phyloP scores from a whole-genome alignment of 2,329 filamentous ascomycete species.

The Clarireedia paspali region DNA sequence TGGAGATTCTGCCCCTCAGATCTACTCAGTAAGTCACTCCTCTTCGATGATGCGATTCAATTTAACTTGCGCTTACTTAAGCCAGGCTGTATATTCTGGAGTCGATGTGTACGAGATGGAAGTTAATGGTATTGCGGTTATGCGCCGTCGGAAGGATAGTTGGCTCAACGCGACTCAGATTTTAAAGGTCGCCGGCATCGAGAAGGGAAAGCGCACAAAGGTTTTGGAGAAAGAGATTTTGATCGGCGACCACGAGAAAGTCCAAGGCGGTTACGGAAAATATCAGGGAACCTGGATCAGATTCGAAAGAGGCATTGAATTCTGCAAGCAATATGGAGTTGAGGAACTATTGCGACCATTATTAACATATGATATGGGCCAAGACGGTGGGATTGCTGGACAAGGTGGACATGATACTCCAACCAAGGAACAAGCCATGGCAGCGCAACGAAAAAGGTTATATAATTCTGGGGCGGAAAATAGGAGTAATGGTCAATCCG shows the following conservation, averaged over 20 bases:
- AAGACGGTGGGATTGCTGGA: conserved; percentile 64
- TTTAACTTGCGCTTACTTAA: conserved; percentile 4
- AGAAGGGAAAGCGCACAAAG: conserved; percentile 96
- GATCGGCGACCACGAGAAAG: conserved; percentile 94
- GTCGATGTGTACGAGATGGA: conserved; percentile 99
- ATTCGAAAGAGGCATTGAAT: conserved; percentile 84
- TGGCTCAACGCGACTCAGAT: conserved; percentile 99
- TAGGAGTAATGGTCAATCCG: conserved; percentile 58
- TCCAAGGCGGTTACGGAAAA: conserved; percentile 96
- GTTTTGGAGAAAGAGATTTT: conserved; percentile 97
- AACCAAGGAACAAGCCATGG: conserved; percentile 98
- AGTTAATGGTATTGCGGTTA: conserved; percentile 84
- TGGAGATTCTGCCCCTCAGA: conserved; percentile 38
- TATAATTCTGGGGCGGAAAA: conserved; percentile 71
- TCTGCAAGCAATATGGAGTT: conserved; percentile 74
- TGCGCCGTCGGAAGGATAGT: conserved; percentile 89
- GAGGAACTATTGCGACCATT: conserved; percentile 69
- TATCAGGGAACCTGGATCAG: conserved; percentile 99
- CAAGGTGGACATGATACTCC: conserved; percentile 81
- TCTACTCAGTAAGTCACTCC: conserved; percentile 48
- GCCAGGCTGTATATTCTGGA: conserved; percentile 83
- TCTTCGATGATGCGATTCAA: conserved; percentile 8
- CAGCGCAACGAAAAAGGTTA: conserved; percentile 83
- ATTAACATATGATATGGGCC: conserved; percentile 72
- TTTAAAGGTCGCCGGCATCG: conserved; percentile 91